phyloP scores from a whole-genome alignment of 495 filamentous ascomycete species.

The Podospora didyma region DNA sequence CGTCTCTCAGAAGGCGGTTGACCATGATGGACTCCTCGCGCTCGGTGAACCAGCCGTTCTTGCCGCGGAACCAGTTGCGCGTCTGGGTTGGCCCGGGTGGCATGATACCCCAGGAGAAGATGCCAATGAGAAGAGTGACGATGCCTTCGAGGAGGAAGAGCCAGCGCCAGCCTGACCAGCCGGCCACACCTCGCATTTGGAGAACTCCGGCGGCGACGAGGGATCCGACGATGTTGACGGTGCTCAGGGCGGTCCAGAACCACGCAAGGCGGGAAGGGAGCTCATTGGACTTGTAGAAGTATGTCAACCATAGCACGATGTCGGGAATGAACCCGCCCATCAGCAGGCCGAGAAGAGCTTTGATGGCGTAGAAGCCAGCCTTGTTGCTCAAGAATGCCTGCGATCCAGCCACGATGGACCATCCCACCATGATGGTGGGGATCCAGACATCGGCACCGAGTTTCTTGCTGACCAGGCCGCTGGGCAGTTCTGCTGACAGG shows the following conservation, averaged over 20 bases:
- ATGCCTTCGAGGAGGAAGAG: constrained; percentile 45
- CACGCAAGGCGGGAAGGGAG: constrained; percentile 41
- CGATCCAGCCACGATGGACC: constrained; percentile 66
- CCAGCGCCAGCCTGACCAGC: constrained; percentile 57
- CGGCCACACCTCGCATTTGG: constrained; percentile 43
- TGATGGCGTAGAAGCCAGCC: constrained; percentile 52
- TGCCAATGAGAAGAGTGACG: not conserved
- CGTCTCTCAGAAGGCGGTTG: constrained; percentile 45
- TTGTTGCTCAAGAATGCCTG: constrained; percentile 58
- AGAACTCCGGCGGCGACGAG: constrained; percentile 47
- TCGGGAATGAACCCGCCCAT: constrained; percentile 63
- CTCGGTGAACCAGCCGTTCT: constrained; percentile 43
- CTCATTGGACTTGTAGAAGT: constrained; percentile 51
- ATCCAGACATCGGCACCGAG: constrained; percentile 78
- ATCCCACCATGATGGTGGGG: constrained; percentile 69
- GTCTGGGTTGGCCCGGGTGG: constrained; percentile 39
- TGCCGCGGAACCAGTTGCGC: constrained; percentile 40
- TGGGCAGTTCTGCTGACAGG: constrained; percentile 66
- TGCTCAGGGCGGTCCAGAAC: constrained; percentile 49
- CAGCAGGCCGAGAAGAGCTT: constrained; percentile 62
- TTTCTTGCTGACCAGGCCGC: constrained; percentile 67
- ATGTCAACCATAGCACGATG: constrained; percentile 40
- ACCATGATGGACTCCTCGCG: constrained; percentile 49
- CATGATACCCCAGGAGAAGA: not conserved
- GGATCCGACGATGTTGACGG: constrained; percentile 44